A percentile compares a stretch with the other conserved stretches of the same genome.
Conservation (phyloP, 139 green algal genomes). For the Tetradesmus lagerheimii region DNA sequence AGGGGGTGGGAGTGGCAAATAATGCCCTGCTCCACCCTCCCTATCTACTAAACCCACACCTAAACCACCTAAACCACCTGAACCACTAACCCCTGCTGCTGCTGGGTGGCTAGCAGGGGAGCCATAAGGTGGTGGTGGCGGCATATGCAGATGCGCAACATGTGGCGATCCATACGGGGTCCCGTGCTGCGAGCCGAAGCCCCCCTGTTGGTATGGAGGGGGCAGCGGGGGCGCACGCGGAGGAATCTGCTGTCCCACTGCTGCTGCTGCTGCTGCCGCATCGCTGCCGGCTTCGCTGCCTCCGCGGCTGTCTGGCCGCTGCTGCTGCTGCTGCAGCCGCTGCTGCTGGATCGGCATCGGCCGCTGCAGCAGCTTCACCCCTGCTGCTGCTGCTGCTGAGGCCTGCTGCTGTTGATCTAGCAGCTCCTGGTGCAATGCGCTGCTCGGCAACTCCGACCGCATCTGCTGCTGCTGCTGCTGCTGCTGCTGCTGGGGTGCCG, state of each 20-base stretch:
- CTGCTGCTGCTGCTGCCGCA: background rate
- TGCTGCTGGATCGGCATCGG: background rate
- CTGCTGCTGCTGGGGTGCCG: background rate
- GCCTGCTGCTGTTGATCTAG: background rate
- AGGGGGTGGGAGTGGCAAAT: constrained; percentile 9
- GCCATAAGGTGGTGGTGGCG: background rate
- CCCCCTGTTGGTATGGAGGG: background rate
- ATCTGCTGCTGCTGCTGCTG: background rate
- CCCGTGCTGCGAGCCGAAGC: background rate
- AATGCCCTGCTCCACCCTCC: background rate
- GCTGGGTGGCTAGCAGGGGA: background rate
- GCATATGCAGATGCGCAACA: background rate
- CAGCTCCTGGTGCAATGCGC: background rate
- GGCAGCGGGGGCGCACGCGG: background rate
- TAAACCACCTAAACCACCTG: background rate
- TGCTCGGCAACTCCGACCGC: background rate
- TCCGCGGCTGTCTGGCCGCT: background rate
- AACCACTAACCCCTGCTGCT: too few species aligned
- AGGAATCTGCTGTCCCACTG: background rate
- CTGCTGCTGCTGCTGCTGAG: constrained; percentile 27
- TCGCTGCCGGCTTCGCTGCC: constrained; percentile 17
- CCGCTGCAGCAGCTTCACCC: constrained; percentile 40
- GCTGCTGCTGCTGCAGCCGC: background rate
- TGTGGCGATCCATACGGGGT: constrained; percentile 4
- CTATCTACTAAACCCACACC: background rate